Base-by-base conservation (phyloP, 2,329 filamentous ascomycete genomes). In the Fusarium subglutinans region DNA sequence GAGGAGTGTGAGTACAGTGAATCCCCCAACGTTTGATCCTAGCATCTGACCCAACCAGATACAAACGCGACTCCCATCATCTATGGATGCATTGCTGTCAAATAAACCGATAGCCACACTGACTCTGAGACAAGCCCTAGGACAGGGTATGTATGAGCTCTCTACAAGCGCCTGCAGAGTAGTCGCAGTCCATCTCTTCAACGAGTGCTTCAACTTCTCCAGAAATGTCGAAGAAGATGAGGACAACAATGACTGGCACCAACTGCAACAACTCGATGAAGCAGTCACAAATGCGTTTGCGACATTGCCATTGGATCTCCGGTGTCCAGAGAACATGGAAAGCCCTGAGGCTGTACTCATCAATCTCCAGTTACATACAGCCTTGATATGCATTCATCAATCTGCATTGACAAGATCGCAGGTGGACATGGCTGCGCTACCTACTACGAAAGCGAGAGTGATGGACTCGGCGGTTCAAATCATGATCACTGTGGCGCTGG, bases 21-120 rank as follows among this genome's bases (percentile, higher is more conserved):
- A 8, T 0, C 6, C 4, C 1, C 4, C 0, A 3, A 0, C 6
- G 18, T 11, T 10, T 17, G 5, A 17, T 11, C 17, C 8, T 8
- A 1, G 15, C 6, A 38, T 10, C 37, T 58, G 35, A 41, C 18
- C 2, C 0, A 2, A 11, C 10, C 2, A 74, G 71, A 74, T 74
- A 50, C 66, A 70, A 62, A 73, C 61, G 0, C 26, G 63, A 4
- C 59, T 74, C 0, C 71, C 72, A 2, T 63, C 72, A 1, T 74
- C 72, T 0, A 59, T 65, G 0, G 72, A 74, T 15, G 68, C 63
- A 8, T 74, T 74, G 5, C 6, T 74, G 0, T 63, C 56, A 0
- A 72, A 58, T 10, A 69, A 57, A 0, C 72, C 71, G 8, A 47
- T 69, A 93, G 72, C 50, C n/a, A 69, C 72, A 0, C 20, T 74